Evolutionary conservation across 177 flowering plant genomes (phyloP).

Genomic region (Tripterygium wilfordii): DNA sequence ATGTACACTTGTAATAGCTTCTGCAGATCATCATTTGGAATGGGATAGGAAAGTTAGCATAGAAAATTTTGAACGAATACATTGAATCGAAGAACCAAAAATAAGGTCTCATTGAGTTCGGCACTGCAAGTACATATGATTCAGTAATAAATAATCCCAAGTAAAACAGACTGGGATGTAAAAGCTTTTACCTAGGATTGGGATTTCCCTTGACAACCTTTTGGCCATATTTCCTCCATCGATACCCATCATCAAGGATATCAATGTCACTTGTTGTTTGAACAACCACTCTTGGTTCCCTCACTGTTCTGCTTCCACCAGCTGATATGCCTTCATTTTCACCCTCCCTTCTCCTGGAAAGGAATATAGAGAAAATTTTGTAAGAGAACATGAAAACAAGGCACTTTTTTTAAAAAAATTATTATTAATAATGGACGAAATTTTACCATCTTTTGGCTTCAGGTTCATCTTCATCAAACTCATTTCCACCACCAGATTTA

Average conservation of each 20-base stretch:
- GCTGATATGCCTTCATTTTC: too few relatives aligned
- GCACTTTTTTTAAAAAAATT: too few relatives aligned
- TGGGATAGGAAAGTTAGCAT: neutral
- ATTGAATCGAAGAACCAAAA: too few relatives aligned
- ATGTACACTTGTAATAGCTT: slow-evolving; percentile 62
- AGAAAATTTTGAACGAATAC: too few relatives aligned
- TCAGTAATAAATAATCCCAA: too few relatives aligned
- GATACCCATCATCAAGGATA: slow-evolving; percentile 76
- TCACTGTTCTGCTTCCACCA: slow-evolving; percentile 55
- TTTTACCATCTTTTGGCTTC: slow-evolving; percentile 72
- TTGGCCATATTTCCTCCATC: slow-evolving; percentile 81
- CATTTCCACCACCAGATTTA: slow-evolving; percentile 48
- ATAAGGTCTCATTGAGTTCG: too few relatives aligned
- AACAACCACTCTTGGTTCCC: slow-evolving; percentile 82
- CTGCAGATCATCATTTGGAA: slow-evolving; percentile 19
- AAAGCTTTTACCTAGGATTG: slow-evolving; percentile 48
- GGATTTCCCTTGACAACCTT: slow-evolving; percentile 81
- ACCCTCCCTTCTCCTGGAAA: slow-evolving; percentile 54
- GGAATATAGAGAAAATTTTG: too few relatives aligned
- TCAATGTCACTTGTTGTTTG: too few relatives aligned
- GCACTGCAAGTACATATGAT: too few relatives aligned
- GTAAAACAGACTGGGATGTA: too few relatives aligned
- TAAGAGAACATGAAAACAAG: too few relatives aligned
- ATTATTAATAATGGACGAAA: too few relatives aligned
- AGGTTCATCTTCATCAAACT: slow-evolving; percentile 52